phyloP scores from a whole-genome alignment of 345 rosid genomes.

The Eucalyptus curtisii region DNA sequence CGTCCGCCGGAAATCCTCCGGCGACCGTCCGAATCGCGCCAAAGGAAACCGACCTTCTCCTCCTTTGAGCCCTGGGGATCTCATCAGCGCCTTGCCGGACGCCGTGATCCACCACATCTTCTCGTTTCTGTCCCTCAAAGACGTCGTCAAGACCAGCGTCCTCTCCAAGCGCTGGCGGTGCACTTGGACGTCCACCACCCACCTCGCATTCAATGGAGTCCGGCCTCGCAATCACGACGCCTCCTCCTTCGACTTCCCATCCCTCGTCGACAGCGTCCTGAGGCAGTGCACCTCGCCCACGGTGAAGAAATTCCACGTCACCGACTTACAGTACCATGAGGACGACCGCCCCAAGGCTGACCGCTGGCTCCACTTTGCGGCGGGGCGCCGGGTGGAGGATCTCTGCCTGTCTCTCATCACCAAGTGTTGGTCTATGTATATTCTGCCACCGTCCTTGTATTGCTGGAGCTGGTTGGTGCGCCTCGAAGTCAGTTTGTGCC shows the following conservation, averaged over 20 bases:
- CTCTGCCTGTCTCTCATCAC: background rate
- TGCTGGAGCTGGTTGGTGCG: background rate
- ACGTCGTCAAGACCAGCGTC: too few species aligned
- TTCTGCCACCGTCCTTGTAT: background rate
- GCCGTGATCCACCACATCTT: too few species aligned
- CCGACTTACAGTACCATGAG: background rate
- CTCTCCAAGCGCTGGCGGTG: too few species aligned
- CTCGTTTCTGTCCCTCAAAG: too few species aligned
- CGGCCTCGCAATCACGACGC: too few species aligned
- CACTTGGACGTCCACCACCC: too few species aligned
- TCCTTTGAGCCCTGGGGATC: too few species aligned
- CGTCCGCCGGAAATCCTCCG: background rate
- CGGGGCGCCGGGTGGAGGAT: background rate
- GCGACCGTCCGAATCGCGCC: fast-evolving
- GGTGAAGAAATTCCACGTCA: too few species aligned
- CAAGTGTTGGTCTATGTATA: fast-evolving
- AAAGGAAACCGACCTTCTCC: too few species aligned
- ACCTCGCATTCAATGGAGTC: too few species aligned
- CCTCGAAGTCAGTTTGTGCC: background rate
- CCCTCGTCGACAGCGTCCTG: background rate
- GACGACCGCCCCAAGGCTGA: background rate
- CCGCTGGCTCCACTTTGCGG: background rate
- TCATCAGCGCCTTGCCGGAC: too few species aligned
- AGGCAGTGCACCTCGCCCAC: background rate
- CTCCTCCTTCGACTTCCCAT: too few species aligned